Conservation (phyloP, 257 asterid genomes). For the Nicotiana obtusifolia region DNA sequence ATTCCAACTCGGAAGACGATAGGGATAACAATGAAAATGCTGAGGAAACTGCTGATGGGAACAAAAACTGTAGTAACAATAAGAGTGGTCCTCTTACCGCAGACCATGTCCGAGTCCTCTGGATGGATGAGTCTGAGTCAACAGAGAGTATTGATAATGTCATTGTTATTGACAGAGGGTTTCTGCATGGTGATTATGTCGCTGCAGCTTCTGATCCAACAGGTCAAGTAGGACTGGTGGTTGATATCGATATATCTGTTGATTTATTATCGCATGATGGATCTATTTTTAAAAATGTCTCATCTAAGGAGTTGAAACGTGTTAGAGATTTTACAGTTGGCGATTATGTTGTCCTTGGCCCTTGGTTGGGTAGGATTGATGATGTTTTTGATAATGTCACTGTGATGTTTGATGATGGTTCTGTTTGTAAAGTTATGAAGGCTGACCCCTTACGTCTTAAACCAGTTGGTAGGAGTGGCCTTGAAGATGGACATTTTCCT, state of each 20-base stretch:
- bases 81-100: slow-evolving; percentile 50
- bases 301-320: slow-evolving; percentile 64
- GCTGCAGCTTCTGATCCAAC: slow-evolving; percentile 89
- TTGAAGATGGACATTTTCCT: slow-evolving; percentile 92
- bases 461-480: slow-evolving; percentile 64
- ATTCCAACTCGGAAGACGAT: slow-evolving; percentile 35
- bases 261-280: slow-evolving; percentile 67
- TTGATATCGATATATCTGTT: slow-evolving; percentile 58
- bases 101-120: slow-evolving; percentile 80
- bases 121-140: slow-evolving; percentile 84
- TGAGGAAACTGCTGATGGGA: slow-evolving; percentile 33
- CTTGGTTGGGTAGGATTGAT: slow-evolving; percentile 98
- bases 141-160: slow-evolving; percentile 49
- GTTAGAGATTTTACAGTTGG: slow-evolving; percentile 82
- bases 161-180: slow-evolving; percentile 77
- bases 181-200: slow-evolving; percentile 91
- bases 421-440: slow-evolving; percentile 84
- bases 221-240: slow-evolving; percentile 93
- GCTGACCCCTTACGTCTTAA: slow-evolving; percentile 83
- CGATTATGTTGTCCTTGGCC: slow-evolving; percentile 89
- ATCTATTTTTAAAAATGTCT: slow-evolving; percentile 41
- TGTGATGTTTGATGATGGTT: slow-evolving; percentile 90
- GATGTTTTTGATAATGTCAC: slow-evolving; percentile 89
- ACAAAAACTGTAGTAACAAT: slow-evolving; percentile 29
- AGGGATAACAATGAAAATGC: slow-evolving; percentile 27